Percentiles rank a stretch among this genome's conserved stretches.
Conservation (phyloP, 805 yeast genomes). For the Kazachstania africana region DNA sequence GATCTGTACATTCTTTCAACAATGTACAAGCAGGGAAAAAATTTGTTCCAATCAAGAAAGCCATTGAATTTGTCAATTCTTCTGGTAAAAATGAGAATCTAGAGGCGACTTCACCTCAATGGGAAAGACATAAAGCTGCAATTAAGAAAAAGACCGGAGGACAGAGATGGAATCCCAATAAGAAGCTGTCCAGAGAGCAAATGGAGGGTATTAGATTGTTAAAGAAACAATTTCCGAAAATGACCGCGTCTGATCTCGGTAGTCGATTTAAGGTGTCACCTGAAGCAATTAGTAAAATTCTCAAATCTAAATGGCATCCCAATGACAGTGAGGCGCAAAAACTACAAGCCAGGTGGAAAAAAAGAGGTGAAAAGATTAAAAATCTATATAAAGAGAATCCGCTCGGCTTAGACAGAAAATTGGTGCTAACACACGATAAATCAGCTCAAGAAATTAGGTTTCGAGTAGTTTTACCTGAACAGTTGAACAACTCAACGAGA, state of each 20-base stretch:
- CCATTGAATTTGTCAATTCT: too few relatives aligned
- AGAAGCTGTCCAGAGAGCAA: conserved; percentile 53
- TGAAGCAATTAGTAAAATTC: conserved; percentile 69
- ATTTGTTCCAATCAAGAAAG: too few relatives aligned
- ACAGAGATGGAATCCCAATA: conserved; percentile 53
- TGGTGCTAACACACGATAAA: too few relatives aligned
- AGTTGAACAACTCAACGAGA: too few relatives aligned
- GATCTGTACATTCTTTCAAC: too few relatives aligned
- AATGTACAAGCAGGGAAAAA: too few relatives aligned
- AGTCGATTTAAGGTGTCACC: conserved; percentile 61
- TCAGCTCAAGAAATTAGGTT: too few relatives aligned
- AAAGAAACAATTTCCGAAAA: conserved; percentile 45
- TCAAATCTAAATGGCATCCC: conserved; percentile 71
- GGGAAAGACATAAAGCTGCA: conserved; percentile 62
- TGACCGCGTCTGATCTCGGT: conserved; percentile 49
- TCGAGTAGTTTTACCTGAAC: too few relatives aligned
- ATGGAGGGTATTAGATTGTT: conserved; percentile 53
- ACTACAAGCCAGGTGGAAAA: conserved; percentile 40
- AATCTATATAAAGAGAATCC: conserved; percentile 7
- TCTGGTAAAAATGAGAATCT: background rate
- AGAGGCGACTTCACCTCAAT: conserved; percentile 41
- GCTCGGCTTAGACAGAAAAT: conserved; percentile 8
- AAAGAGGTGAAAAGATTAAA: conserved; percentile 33
- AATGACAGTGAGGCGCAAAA: conserved; percentile 37
- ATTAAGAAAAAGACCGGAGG: conserved; percentile 48